Base-by-base conservation (phyloP, 257 asterid genomes). In the Vinca minor region DNA sequence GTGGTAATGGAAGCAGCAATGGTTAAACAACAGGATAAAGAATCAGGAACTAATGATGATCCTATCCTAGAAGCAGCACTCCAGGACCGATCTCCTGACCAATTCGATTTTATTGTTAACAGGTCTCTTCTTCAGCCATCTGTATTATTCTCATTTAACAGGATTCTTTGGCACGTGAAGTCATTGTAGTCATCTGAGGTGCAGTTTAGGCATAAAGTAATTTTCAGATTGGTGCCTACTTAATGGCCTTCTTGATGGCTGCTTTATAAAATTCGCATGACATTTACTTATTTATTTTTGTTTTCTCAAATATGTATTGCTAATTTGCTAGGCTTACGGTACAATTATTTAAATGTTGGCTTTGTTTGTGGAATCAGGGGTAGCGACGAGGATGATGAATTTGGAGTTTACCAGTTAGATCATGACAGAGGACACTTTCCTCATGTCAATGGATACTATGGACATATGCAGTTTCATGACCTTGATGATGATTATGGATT, bases 321-420 rank as follows among this genome's bases (percentile, higher is more conserved):
- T 50, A 14, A 10, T 50, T 49, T 48, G 20, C 9, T 50, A 9
- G 12, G n/a, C 2, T 54, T 28, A 23, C 45, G 49, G 29, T 34
- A 39, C 45, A 48, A n/a, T 42, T 71, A 47, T 46, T 60, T 66
- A 58, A 56, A 64, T 59, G 44, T 53, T 49, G 34, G 25, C 44
- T 60, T 8, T 10, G 36, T 57, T 47, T 63, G 64, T 58, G 63
- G 67, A 61, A 71, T 76, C 87, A 92, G 98, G 94, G 80, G 84
- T 77, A 92, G 80, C 66, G 85, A 79, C 1, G 94, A 91, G 44
- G 95, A 87, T 15, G 94, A 88, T 47, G 95, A 78, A 66, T 81
- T 73, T 76, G 88, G 80, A 67, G 76, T 75, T 39, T 76, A 87
- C 53, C 81, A 65, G 41, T 61, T 74, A 45, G 83, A 79, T 73